These are phyloP conservation scores for Purpureocillium takamizusanense DNA, from an alignment of 2,329 filamentous ascomycete genomes.

Conservation along the genomic window DNA sequence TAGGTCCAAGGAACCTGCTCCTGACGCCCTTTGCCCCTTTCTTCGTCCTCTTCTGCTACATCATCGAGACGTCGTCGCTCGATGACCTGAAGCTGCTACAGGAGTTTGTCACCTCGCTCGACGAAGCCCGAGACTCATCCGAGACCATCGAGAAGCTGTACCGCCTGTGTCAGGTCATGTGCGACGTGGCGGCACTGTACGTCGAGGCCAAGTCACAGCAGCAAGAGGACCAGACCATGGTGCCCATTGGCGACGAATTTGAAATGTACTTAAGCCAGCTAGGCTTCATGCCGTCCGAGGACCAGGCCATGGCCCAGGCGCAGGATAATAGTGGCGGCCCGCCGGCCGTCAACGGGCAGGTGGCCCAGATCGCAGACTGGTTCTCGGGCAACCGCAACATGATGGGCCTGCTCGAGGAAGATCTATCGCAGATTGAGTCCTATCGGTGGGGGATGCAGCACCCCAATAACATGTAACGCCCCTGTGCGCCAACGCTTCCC, in stretches of 20 bases:
- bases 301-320: conserved; percentile 17
- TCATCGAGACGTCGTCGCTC: conserved; percentile 43
- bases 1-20: conserved; percentile 36
- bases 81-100: conserved; percentile 45
- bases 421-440: conserved; percentile 37
- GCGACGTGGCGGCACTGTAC: conserved; percentile 52
- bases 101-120: conserved; percentile 47
- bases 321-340: conserved; percentile 9
- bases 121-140: conserved; percentile 40
- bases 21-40: conserved; percentile 51
- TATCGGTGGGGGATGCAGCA: conserved; percentile 23
- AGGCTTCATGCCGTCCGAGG: conserved; percentile 43
- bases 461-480: neutral
- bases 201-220: conserved; percentile 49
- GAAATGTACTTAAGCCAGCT: conserved; percentile 57
- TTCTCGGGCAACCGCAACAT: conserved; percentile 58
- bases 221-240: conserved; percentile 33
- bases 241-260: conserved; percentile 48
- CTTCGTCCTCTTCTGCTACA: conserved; percentile 49
- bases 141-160: conserved; percentile 52
- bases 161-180: conserved; percentile 53
- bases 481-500: neutral
- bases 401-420: conserved; percentile 56
- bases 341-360: conserved; percentile 17
- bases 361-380: conserved; percentile 52